These are phyloP conservation scores for Lichtheimia corymbifera DNA, from an alignment of 371 early-diverging fungal genomes.

Conservation along the genomic window DNA sequence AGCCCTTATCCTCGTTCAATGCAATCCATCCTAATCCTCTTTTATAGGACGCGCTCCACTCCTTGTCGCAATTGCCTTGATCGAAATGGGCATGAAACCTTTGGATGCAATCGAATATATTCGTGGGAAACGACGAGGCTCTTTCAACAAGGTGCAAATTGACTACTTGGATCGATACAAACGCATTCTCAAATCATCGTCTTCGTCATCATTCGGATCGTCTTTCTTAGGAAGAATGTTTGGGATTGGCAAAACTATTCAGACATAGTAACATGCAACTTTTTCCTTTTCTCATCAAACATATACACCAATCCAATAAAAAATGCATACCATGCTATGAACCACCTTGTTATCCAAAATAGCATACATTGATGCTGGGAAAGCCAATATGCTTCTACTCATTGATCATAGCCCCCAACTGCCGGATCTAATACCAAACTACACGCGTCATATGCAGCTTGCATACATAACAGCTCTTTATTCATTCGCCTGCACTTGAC, in stretches of 20 bases:
- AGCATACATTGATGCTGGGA: too few relatives aligned
- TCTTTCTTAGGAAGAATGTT: conserved; percentile 42
- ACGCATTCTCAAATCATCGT: conserved; percentile 37
- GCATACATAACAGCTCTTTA: too few relatives aligned
- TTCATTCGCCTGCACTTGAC: too few relatives aligned
- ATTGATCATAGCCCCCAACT: too few relatives aligned
- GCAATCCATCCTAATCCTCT: too few relatives aligned
- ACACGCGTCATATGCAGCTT: too few relatives aligned
- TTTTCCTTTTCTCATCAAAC: not conserved
- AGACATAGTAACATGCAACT: not conserved
- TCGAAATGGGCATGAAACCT: conserved; percentile 79
- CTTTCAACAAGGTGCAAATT: conserved; percentile 83
- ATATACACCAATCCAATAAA: too few relatives aligned
- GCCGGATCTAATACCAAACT: too few relatives aligned
- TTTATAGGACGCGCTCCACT: conserved; percentile 66
- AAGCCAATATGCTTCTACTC: too few relatives aligned
- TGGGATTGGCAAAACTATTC: conserved; percentile 25
- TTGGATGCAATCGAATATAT: conserved; percentile 79
- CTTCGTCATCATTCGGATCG: conserved; percentile 32
- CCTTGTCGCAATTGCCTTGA: conserved; percentile 77
- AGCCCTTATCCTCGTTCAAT: too few relatives aligned
- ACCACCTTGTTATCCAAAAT: too few relatives aligned
- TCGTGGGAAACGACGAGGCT: conserved; percentile 75
- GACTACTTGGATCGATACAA: conserved; percentile 56
- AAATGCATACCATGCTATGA: too few relatives aligned